Base-by-base conservation (phyloP, 2,329 filamentous ascomycete genomes). In the Cordyceps farinosa region DNA sequence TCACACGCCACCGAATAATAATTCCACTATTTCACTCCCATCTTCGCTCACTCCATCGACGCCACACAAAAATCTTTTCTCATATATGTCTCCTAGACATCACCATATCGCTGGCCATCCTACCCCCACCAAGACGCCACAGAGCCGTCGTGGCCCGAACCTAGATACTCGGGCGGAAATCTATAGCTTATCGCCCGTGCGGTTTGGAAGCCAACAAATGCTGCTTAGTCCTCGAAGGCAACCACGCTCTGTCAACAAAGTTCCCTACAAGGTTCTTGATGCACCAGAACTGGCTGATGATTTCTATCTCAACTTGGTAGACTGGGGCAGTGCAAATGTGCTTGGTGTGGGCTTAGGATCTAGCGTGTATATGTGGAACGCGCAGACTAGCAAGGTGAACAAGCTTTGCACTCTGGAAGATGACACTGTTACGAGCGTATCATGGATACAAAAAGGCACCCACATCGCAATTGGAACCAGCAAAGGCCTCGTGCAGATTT, bases 351-450 rank as follows among this genome's bases (percentile, higher is more conserved):
- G 95, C 0, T 79, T 99, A 32, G 93, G 93, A 22, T 91, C 90
- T 22, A 96, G 91, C 68, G 95, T 99, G 6, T 99, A 98, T 73
- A 95, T 98, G 87, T 99, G 95, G 95, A 97, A 97, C 74, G 95
- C 93, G 5, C 87, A 92, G 68, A 90, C 90, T 8, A 95, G 94
- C 66, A 87, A 90, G 67, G 95, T 99, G 2, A 96, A 92, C 65
- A 97, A 96, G 76, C 84, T 99, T 10, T 98, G 95, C 76, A 94
- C 96, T 52, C 80, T 98, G 13, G 88, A 91, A 67, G 93, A 97
- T 70, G 95, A 99, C 73, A 93, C 89, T 0, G 94, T 99, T 1
- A 99, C 95, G 3, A 97, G 93, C 70, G 95, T 99, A 11, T 96
- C 90, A 63, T 99, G 95, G 95, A 99, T 99, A 69, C 95, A 99